A percentile compares a stretch with the other conserved stretches of the same genome.
These are phyloP conservation scores for Xylariaceae sp. DNA, from an alignment of 2,329 filamentous ascomycete genomes.

Conservation along the genomic window DNA sequence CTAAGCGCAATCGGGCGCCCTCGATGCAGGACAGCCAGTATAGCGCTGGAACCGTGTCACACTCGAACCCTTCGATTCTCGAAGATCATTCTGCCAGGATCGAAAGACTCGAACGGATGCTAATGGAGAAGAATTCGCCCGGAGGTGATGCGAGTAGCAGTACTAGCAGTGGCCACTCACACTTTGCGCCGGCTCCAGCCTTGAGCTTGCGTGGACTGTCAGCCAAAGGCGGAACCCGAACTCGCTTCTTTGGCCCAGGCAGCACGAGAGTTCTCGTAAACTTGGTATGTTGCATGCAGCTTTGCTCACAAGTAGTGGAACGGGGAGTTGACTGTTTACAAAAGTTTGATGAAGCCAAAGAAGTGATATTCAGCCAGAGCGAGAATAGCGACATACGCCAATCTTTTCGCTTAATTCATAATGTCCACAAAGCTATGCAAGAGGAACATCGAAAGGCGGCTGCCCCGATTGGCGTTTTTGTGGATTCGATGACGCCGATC, in stretches of 20 bases:
- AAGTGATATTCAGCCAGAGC: slow-evolving; percentile 45
- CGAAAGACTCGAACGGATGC: slow-evolving; percentile 52
- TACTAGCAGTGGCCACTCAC: slow-evolving; percentile 19
- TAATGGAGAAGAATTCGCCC: slow-evolving; percentile 41
- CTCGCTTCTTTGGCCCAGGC: slow-evolving; percentile 53
- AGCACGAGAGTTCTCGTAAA: slow-evolving; percentile 53
- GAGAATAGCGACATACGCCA: slow-evolving; percentile 42
- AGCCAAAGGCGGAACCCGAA: slow-evolving; percentile 47
- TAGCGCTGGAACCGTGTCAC: slow-evolving; percentile 20
- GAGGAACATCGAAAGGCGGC: slow-evolving; percentile 46
- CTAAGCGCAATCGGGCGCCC: slow-evolving; percentile 23
- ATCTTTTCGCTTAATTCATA: slow-evolving; percentile 44
- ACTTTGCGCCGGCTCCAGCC: slow-evolving; percentile 36
- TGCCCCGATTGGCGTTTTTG: slow-evolving; percentile 53
- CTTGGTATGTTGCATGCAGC: slow-evolving; percentile 39
- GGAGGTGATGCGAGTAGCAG: slow-evolving; percentile 21
- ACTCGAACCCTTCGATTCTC: slow-evolving; percentile 30
- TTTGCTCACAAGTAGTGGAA: not conserved
- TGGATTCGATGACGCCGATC: slow-evolving; percentile 58
- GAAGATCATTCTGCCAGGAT: slow-evolving; percentile 50
- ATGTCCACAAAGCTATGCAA: slow-evolving; percentile 47
- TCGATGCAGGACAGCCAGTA: not conserved
- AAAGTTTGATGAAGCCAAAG: slow-evolving; percentile 54
- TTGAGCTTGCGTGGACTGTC: slow-evolving; percentile 49
- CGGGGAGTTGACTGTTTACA: slow-evolving; percentile 8